These are phyloP conservation scores for Eucalyptus tenuipes DNA, from an alignment of 345 rosid species.

Conservation along the genomic window DNA sequence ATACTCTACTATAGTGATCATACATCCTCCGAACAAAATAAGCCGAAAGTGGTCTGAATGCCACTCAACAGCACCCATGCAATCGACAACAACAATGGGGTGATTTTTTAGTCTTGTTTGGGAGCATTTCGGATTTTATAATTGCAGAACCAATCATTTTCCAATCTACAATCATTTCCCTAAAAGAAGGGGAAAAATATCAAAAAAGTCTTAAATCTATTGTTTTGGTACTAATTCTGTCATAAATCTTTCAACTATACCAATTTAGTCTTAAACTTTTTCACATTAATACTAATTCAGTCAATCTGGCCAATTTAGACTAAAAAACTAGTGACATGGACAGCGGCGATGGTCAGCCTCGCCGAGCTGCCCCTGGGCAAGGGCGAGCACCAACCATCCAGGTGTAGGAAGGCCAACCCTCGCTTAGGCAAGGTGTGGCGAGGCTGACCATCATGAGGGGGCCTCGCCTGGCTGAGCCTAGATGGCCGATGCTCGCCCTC, in stretches of 20 bases:
- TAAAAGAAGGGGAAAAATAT: not conserved
- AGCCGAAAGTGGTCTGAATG: not conserved
- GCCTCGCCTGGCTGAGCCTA: too few species aligned
- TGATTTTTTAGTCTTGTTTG: not conserved
- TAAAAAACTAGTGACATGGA: too few species aligned
- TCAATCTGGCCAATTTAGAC: accelerated
- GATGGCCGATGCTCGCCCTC: too few species aligned
- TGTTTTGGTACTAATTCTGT: accelerated
- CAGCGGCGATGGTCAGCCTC: too few species aligned
- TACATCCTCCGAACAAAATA: not conserved
- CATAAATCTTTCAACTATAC: accelerated
- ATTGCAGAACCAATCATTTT: not conserved
- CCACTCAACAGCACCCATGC: not conserved
- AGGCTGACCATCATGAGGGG: too few species aligned
- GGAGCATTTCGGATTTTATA: not conserved
- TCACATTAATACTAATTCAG: accelerated
- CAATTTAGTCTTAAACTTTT: accelerated
- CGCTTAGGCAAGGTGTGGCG: too few species aligned
- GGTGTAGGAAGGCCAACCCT: too few species aligned
- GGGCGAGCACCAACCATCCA: too few species aligned
- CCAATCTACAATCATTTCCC: not conserved
- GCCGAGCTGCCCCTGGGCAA: accelerated
- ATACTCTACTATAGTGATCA: not conserved
- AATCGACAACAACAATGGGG: not conserved
- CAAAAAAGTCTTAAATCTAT: accelerated